These are phyloP conservation scores for Grosmannia serpens DNA, from an alignment of 2,329 filamentous ascomycete genomes.

Conservation along the genomic window DNA sequence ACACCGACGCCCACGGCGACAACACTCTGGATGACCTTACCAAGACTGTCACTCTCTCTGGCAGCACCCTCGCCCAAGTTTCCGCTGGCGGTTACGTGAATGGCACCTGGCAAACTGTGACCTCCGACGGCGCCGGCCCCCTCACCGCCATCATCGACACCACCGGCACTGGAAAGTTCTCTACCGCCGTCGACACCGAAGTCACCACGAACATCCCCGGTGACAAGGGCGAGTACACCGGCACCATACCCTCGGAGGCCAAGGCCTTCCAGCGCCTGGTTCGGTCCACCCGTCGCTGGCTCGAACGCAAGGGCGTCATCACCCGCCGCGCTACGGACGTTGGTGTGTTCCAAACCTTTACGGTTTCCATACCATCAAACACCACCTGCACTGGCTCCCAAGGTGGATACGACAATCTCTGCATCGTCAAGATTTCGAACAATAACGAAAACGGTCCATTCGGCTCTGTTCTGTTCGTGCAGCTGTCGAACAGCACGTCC, in stretches of 20 bases:
- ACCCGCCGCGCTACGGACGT: background rate
- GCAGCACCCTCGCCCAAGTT: conserved; percentile 46
- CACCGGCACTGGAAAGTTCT: conserved; percentile 43
- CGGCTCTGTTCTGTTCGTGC: conserved; percentile 30
- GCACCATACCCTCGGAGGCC: background rate
- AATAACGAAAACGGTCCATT: conserved; percentile 49
- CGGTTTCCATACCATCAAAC: conserved; percentile 40
- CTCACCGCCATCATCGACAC: conserved; percentile 54
- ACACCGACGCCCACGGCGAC: conserved; percentile 44
- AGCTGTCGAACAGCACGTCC: conserved; percentile 6
- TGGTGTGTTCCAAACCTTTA: conserved; percentile 27
- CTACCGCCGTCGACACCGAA: conserved; percentile 32
- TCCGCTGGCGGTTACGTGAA: conserved; percentile 41
- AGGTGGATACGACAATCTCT: conserved; percentile 46
- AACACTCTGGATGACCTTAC: conserved; percentile 24
- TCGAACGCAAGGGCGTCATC: background rate
- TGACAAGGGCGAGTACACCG: background rate
- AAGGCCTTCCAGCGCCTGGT: background rate
- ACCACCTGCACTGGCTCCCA: conserved; percentile 48
- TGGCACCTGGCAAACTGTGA: conserved; percentile 59
- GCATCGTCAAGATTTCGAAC: conserved; percentile 53
- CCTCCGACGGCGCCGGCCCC: conserved; percentile 52
- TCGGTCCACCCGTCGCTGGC: background rate
- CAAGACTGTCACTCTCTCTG: conserved; percentile 46
- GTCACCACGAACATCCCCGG: conserved; percentile 40